Evolutionary conservation across 768 basidiomycete genomes (phyloP).

Genomic region (Leucocoprinus leucothites): DNA sequence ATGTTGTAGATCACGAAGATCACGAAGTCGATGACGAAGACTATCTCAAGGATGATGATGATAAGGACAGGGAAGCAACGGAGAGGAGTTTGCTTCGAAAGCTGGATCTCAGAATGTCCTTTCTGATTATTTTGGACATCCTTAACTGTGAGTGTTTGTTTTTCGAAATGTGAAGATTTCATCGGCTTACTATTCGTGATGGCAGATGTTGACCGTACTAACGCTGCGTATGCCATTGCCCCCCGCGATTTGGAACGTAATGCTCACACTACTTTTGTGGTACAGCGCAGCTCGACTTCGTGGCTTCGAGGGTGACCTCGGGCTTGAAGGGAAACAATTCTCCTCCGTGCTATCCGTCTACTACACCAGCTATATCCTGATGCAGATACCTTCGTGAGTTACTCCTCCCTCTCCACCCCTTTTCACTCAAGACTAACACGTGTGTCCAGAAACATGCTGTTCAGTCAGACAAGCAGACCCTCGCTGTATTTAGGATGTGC

Average conservation of each 20-base stretch:
- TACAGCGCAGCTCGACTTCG: constrained; percentile 58
- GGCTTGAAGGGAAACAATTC: constrained; percentile 57
- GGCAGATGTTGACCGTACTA: constrained; percentile 66
- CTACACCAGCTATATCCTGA: constrained; percentile 65
- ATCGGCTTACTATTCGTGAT: not conserved
- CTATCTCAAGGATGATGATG: too few species aligned
- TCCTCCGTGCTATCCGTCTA: constrained; percentile 56
- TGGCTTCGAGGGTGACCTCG: constrained; percentile 64
- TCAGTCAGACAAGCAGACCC: constrained; percentile 59
- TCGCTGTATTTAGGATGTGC: constrained; percentile 50
- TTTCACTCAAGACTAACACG: not conserved
- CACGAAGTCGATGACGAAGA: too few species aligned
- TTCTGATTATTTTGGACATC: constrained; percentile 46
- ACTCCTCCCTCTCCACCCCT: not conserved
- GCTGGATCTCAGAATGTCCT: constrained; percentile 48
- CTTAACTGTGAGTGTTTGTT: constrained; percentile 33
- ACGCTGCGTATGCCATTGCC: constrained; percentile 48
- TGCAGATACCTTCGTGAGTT: constrained; percentile 67
- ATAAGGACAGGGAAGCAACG: constrained; percentile 23
- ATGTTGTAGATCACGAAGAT: too few species aligned
- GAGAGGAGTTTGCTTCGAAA: constrained; percentile 41
- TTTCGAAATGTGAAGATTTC: too few species aligned
- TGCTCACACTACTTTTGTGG: not conserved
- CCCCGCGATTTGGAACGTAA: not conserved
- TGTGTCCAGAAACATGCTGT: constrained; percentile 59